Percentiles rank a stretch among this genome's conserved stretches.
These are phyloP conservation scores for Aspergillus sp. DNA, from an alignment of 2,329 filamentous ascomycete genomes.

Conservation along the genomic window DNA sequence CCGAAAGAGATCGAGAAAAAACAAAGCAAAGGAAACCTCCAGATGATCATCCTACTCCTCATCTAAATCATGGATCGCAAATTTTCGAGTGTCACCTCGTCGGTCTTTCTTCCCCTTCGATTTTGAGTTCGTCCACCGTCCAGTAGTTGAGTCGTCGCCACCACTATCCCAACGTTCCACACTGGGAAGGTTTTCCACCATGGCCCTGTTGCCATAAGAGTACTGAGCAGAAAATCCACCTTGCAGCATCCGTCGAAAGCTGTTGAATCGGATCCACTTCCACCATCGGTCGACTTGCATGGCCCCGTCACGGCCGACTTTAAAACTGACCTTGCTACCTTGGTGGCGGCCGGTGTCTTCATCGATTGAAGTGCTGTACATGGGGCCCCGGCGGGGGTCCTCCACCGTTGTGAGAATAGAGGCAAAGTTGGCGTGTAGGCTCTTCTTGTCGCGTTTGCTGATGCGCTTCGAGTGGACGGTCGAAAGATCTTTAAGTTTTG, in stretches of 20 bases:
- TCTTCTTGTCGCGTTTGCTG: slow-evolving; percentile 59
- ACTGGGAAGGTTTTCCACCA: slow-evolving; percentile 46
- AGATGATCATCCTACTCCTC: neutral
- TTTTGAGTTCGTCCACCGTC: neutral
- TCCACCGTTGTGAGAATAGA: slow-evolving; percentile 60
- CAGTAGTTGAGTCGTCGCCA: neutral
- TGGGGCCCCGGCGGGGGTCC: slow-evolving; percentile 57
- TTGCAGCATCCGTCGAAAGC: slow-evolving; percentile 52
- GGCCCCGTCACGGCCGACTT: slow-evolving; percentile 48
- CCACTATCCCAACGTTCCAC: neutral
- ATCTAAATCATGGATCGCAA: neutral
- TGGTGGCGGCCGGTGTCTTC: slow-evolving; percentile 52
- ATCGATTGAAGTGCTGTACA: slow-evolving; percentile 57
- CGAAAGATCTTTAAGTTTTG: slow-evolving; percentile 52
- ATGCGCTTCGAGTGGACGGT: slow-evolving; percentile 54
- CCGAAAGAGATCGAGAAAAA: neutral
- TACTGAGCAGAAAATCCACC: slow-evolving; percentile 58
- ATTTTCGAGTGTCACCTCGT: too few species aligned
- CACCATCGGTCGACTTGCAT: slow-evolving; percentile 65
- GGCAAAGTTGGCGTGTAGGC: slow-evolving; percentile 57
- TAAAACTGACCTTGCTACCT: slow-evolving; percentile 55
- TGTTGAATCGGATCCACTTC: slow-evolving; percentile 59
- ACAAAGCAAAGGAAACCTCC: neutral
- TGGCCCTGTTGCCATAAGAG: slow-evolving; percentile 50
- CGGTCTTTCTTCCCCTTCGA: too few species aligned